Evolutionary conservation across 352 stramenopile genomes (phyloP), one percentile per base, ranked within the genome.

Genomic region (Thalassiosira livingstoniorum): DNA sequence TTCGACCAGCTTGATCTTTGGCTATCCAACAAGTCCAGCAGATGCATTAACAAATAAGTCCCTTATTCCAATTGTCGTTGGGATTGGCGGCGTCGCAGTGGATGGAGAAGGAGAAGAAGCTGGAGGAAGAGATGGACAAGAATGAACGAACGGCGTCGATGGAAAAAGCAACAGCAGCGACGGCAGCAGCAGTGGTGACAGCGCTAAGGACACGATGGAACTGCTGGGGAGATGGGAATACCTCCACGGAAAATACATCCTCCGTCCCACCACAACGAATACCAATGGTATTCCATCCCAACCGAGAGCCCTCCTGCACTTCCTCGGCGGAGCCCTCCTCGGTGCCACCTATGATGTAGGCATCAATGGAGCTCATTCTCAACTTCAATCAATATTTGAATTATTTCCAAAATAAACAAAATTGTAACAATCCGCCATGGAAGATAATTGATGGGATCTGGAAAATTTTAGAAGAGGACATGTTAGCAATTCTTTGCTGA

Each of bases 181-280:
- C n/a, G n/a, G n/a, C 42, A 34, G 64, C 25, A 21, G 62, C 43
- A 34, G 73, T 42, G 45, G 69, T 47, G 2, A 31, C 5, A 11
- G 66, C 42, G 39, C 29, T 55, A 7, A 25, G 13, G n/a, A 39
- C 31, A 21, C 70, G 25, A 7, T 39, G 23, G 2, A 21, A 53
- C 32, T 43, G 27, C 47, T n/a, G 18, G 77, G 78, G 65, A 31
- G 71, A 72, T 94, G 90, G 87, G 78, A 93, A 87, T 74, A 87
- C 37, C 43, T 93, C 0, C 76, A 94, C 54, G 87, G 87, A 15
- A 94, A 94, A 58, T 93, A 86, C 80, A 78, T 94, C 34, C 71
- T 94, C 0, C 77, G 83, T 57, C 90, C 87, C 25, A 62, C 68
- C 15, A n/a, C n/a, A n/a, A n/a, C n/a, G n/a, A n/a, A n/a, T n/a